Conservation (phyloP, 2,329 filamentous ascomycete species). For the Rosellinia necatrix region DNA sequence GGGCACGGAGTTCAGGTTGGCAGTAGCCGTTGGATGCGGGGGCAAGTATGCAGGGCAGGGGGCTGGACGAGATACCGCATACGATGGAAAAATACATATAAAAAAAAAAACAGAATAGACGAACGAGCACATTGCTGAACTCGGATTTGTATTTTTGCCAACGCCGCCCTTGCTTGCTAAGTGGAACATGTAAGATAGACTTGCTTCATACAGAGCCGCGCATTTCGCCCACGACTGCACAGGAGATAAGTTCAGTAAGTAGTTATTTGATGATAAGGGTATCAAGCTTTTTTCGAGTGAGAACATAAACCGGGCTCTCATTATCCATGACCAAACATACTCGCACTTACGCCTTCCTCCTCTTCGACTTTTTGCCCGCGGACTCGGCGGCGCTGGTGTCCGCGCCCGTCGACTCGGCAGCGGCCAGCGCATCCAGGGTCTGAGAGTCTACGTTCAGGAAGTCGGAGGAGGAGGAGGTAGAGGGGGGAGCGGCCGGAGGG, state of each 20-base stretch:
- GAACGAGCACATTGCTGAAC: neutral
- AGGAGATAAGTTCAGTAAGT: neutral
- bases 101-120: neutral
- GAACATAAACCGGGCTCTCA: neutral
- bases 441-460: conserved; percentile 49
- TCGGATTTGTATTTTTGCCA: neutral
- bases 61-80: too few species aligned
- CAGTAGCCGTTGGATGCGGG: too few species aligned
- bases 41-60: too few species aligned
- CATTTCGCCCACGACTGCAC: neutral
- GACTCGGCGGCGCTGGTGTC: conserved; percentile 26
- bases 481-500: conserved; percentile 1
- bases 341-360: conserved; percentile 42
- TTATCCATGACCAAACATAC: conserved; percentile 9
- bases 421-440: conserved; percentile 51
- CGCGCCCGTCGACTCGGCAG: conserved; percentile 34
- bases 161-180: neutral
- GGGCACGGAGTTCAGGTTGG: too few species aligned
- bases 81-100: too few species aligned
- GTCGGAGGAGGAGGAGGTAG: conserved; percentile 24
- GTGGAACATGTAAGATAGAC: neutral
- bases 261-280: conserved; percentile 14
- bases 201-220: neutral
- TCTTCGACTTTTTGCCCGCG: conserved; percentile 39
- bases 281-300: conserved; percentile 17